A percentile compares a stretch with the other conserved stretches of the same genome.
Conservation (phyloP, 257 asterid species). For the Penstemon davidsonii region DNA sequence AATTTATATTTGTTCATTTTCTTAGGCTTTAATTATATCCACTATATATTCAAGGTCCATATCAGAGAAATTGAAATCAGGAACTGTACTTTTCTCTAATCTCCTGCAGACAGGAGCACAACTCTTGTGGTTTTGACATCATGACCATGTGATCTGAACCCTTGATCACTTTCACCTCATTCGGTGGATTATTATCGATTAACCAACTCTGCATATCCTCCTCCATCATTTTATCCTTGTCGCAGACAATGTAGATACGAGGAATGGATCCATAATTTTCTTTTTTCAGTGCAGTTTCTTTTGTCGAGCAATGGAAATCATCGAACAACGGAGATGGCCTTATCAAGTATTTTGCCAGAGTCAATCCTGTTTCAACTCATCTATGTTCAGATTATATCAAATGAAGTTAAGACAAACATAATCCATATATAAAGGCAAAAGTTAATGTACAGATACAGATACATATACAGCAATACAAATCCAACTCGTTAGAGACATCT, state of each 20-base stretch:
- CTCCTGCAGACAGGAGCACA: conserved; percentile 32
- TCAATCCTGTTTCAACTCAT: conserved; percentile 31
- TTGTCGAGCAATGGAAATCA: background rate
- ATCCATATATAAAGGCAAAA: background rate
- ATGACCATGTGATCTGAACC: conserved; percentile 51
- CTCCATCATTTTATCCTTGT: conserved; percentile 27
- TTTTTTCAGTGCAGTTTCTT: conserved; percentile 12
- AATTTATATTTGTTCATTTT: too few relatives aligned
- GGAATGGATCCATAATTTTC: conserved; percentile 41
- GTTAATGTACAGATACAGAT: background rate
- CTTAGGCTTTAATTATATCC: too few relatives aligned
- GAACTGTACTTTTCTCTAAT: conserved; percentile 18
- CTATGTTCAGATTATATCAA: background rate
- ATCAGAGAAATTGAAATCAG: too few relatives aligned
- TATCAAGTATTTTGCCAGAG: conserved; percentile 40
- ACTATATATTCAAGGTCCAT: too few relatives aligned
- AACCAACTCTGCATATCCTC: conserved; percentile 35
- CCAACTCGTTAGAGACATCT: too few relatives aligned
- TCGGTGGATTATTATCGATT: conserved; percentile 38
- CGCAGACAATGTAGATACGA: conserved; percentile 39
- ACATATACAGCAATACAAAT: too few relatives aligned
- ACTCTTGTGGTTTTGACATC: conserved; percentile 39
- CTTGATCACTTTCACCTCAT: conserved; percentile 35
- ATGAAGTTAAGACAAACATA: background rate
- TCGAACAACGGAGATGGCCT: conserved; percentile 28